Evolutionary conservation across 352 stramenopile genomes (phyloP), one percentile per base, ranked within the genome.

Genomic region (Phytophthora fragariaefolia): DNA sequence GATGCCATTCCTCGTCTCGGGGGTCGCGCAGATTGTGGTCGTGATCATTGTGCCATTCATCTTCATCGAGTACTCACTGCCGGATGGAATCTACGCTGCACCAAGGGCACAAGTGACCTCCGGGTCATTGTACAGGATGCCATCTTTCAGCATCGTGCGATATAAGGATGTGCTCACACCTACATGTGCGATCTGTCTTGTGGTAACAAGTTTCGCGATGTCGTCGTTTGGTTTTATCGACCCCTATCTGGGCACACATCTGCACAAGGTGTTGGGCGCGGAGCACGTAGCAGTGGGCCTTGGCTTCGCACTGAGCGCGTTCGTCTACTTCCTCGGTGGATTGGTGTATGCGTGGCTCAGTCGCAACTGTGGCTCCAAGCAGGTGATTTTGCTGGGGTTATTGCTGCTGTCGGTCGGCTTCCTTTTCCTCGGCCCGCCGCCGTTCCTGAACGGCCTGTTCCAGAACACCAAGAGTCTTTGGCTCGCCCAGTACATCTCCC

Each of bases 11-110:
- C 48, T 92, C 4, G 66, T 60, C 6, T 87, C 80, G 9, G 83
- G 83, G 3, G 71, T 87, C 10, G 76, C 80, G 18, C 83, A 92
- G 63, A 70, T 92, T 23, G 43, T 80, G 26, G 69, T 84, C 9
- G 78, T 92, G 49, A 84, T 92, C 71, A 28, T 89, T 26, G 66
- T 90, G 3, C 83, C 83, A 8, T 86, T 89, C 49, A 57, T 90
- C 46, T 92, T 92, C 61, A 86, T 92, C 59, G 83, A 92, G 57
- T 92, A 92, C 63, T 78, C 76, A 36, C 78, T 92, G 3, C 74
- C 81, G 3, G 83, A 92, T 61, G 83, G 83, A 1, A 71, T 90
- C 7, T 85, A 86, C 56, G 64, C 68, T 3, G 6, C 55, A 10
- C 40, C 70, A n/a, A 63, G 40, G 43, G 45, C 54, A 13, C 46